phyloP scores from a whole-genome alignment of 2,329 filamentous ascomycete genomes.

The Parascedosporium putredinis region DNA sequence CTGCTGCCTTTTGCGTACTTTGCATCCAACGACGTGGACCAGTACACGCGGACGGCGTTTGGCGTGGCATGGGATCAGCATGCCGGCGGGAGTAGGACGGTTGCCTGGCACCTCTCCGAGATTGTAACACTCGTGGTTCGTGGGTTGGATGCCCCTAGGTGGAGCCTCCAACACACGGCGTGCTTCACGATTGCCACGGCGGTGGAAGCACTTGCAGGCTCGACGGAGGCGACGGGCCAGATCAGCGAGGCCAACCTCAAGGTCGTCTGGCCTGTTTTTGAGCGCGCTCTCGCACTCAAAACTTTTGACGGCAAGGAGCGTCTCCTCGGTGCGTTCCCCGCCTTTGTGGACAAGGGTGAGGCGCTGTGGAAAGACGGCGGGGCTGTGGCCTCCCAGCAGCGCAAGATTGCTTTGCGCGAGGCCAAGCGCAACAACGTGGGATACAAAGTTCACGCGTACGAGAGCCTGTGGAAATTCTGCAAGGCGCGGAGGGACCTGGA shows the following conservation, averaged over 20 bases:
- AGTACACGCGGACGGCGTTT: constrained; percentile 70
- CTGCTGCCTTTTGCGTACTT: constrained; percentile 84
- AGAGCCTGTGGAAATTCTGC: constrained; percentile 62
- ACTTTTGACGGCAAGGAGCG: constrained; percentile 89
- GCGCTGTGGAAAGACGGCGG: constrained; percentile 44
- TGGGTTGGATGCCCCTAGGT: constrained; percentile 69
- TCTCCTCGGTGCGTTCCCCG: constrained; percentile 67
- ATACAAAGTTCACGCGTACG: constrained; percentile 69
- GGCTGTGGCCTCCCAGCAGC: constrained; percentile 52
- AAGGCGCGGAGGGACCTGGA: constrained; percentile 57
- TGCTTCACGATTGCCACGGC: constrained; percentile 71
- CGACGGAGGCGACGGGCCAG: constrained; percentile 44
- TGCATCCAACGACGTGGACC: constrained; percentile 74
- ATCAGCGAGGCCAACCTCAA: constrained; percentile 51
- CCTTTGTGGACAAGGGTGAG: constrained; percentile 59
- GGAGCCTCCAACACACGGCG: constrained; percentile 82
- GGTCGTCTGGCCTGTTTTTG: constrained; percentile 70
- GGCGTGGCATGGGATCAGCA: constrained; percentile 82
- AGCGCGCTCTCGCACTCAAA: constrained; percentile 75
- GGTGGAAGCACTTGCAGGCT: constrained; percentile 52
- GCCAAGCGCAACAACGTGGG: constrained; percentile 82
- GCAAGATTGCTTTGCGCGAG: constrained; percentile 75
- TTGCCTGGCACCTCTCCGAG: constrained; percentile 74
- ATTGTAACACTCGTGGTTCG: constrained; percentile 59
- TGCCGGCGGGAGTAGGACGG: constrained; percentile 72